Percentiles rank a stretch among this genome's conserved stretches.
Evolutionary conservation across 805 yeast species (phyloP).

Genomic region (Kuraishia piskuri): DNA sequence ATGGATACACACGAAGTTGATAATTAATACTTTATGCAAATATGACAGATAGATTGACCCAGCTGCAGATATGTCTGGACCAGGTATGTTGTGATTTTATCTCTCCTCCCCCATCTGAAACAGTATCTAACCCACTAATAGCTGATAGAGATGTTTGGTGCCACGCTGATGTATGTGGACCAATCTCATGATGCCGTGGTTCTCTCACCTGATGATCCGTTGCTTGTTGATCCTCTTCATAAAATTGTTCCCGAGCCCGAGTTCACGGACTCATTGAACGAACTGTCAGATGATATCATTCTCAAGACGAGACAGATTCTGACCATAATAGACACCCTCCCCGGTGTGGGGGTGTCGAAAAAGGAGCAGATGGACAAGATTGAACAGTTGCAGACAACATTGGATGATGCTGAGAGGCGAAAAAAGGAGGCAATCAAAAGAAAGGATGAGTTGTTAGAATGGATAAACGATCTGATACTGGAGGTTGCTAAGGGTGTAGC

Average conservation of each 20-base stretch:
- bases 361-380: constrained; percentile 63
- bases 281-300: constrained; percentile 77
- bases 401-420: constrained; percentile 50
- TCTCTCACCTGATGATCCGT: constrained; percentile 37
- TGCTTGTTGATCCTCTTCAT: constrained; percentile 56
- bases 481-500: constrained; percentile 50
- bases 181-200: constrained; percentile 59
- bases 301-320: constrained; percentile 81
- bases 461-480: constrained; percentile 60
- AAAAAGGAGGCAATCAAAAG: constrained; percentile 48
- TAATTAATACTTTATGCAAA: neutral
- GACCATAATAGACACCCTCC: constrained; percentile 77
- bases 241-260: constrained; percentile 26
- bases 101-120: neutral
- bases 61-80: constrained; percentile 81
- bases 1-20: too few species aligned
- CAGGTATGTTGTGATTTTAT: constrained; percentile 27
- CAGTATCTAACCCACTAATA: constrained; percentile 14
- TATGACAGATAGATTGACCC: constrained; percentile 89
- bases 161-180: constrained; percentile 73
- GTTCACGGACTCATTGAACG: constrained; percentile 47
- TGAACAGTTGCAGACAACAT: constrained; percentile 49
- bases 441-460: constrained; percentile 52
- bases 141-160: constrained; percentile 70
- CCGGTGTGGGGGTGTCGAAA: constrained; percentile 85